phyloP scores from a whole-genome alignment of 176 grass and related monocot species.

The Coix lacrymajobi region DNA sequence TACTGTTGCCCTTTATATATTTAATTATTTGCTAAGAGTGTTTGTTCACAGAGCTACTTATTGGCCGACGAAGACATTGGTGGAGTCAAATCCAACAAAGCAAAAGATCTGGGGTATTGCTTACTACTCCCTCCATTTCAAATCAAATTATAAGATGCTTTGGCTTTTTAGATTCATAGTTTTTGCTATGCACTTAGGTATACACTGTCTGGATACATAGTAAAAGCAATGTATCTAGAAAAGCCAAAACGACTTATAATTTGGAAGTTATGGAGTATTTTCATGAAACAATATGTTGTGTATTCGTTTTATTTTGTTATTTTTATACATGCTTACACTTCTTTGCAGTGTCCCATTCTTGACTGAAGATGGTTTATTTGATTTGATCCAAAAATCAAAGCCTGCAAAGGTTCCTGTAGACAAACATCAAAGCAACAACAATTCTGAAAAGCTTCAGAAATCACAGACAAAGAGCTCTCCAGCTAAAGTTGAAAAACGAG shows the following conservation, averaged over 20 bases:
- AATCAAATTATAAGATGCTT: too few relatives aligned
- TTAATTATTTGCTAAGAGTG: background rate
- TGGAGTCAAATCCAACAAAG: conserved; percentile 92
- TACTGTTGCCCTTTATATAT: background rate
- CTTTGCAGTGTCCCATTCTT: conserved; percentile 61
- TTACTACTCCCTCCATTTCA: background rate
- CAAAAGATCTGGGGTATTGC: conserved; percentile 78
- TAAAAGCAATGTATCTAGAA: too few relatives aligned
- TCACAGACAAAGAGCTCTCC: conserved; percentile 47
- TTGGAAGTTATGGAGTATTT: conserved; percentile 11
- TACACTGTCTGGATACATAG: too few relatives aligned
- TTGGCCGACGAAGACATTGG: conserved; percentile 96
- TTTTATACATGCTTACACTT: conserved; percentile 24
- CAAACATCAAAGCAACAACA: conserved; percentile 45
- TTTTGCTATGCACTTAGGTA: too few relatives aligned
- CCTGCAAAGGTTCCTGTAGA: conserved; percentile 43
- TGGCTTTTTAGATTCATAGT: too few relatives aligned
- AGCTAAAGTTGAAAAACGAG: conserved; percentile 57
- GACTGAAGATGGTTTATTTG: conserved; percentile 95
- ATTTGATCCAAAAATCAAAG: conserved; percentile 85
- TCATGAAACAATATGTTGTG: background rate
- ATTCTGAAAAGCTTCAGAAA: conserved; percentile 49
- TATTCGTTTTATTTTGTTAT: background rate
- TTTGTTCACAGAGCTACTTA: conserved; percentile 71
- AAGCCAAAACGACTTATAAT: too few relatives aligned